A percentile compares a stretch with the other conserved stretches of the same genome.
Conservation (phyloP, 2,329 filamentous ascomycete genomes). For the Xylariomycetidae sp. region DNA sequence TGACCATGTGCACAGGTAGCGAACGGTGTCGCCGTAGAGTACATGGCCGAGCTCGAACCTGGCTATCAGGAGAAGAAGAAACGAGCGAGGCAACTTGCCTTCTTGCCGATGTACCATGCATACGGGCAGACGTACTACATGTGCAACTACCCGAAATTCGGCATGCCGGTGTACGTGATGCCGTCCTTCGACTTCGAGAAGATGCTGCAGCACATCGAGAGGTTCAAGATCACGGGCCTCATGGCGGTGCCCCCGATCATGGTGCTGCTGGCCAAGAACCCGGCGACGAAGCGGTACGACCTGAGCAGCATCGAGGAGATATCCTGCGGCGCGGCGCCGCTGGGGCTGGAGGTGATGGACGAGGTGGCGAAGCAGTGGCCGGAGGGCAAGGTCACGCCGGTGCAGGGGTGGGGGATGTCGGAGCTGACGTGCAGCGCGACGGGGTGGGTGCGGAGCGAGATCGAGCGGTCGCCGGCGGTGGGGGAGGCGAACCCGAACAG, state of each 20-base stretch:
- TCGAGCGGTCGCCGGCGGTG: constrained; percentile 40
- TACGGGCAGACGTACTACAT: constrained; percentile 67
- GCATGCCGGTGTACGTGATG: constrained; percentile 73
- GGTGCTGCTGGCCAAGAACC: constrained; percentile 66
- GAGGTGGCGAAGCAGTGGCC: constrained; percentile 55
- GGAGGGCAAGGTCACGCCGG: constrained; percentile 27
- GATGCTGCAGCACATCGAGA: constrained; percentile 63
- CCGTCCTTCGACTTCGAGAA: constrained; percentile 67
- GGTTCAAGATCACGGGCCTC: constrained; percentile 61
- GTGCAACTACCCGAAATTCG: constrained; percentile 48
- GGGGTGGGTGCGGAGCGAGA: constrained; percentile 51
- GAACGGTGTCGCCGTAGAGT: constrained; percentile 58
- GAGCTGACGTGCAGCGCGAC: constrained; percentile 69
- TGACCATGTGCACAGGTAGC: no score
- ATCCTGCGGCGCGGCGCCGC: constrained; percentile 63
- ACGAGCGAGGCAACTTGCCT: constrained; percentile 48
- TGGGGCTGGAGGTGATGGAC: constrained; percentile 48
- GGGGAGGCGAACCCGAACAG: constrained; percentile 66
- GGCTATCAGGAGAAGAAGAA: constrained; percentile 38
- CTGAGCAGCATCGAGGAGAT: constrained; percentile 57
- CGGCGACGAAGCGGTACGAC: constrained; percentile 59
- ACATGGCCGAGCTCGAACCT: constrained; percentile 37
- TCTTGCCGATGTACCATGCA: constrained; percentile 73
- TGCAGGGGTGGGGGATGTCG: constrained; percentile 85
- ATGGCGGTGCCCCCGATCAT: constrained; percentile 69